These are phyloP conservation scores for Mucor racemosus DNA, from an alignment of 371 early-diverging fungal species.

Conservation along the genomic window DNA sequence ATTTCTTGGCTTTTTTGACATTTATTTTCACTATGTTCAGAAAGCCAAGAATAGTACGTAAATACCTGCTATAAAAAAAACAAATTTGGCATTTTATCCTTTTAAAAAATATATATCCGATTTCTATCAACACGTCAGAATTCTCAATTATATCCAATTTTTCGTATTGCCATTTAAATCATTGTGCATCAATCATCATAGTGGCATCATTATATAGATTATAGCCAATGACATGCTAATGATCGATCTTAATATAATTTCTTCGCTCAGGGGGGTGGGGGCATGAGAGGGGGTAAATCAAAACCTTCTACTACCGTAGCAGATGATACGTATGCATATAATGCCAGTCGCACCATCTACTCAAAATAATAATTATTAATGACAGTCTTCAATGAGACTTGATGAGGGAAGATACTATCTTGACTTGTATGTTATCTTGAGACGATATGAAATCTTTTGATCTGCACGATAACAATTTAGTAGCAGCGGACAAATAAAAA, in stretches of 20 bases:
- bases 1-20: slow-evolving; percentile 3
- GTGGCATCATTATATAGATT: neutral
- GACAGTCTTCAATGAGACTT: neutral
- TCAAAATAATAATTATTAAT: neutral
- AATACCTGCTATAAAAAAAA: neutral
- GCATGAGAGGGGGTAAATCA: neutral
- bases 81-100: neutral
- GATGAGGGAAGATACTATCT: neutral
- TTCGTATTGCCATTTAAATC: neutral
- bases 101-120: neutral
- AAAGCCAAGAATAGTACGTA: neutral
- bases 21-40: neutral
- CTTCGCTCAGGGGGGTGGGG: neutral
- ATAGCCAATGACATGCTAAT: neutral
- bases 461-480: neutral
- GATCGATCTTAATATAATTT: neutral
- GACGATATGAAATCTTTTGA: too few relatives aligned
- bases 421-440: neutral
- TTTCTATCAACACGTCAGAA: neutral
- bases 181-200: neutral
- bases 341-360: neutral
- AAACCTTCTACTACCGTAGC: neutral
- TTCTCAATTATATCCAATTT: too few relatives aligned
- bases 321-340: neutral
- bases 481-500: neutral